Evolutionary conservation across 352 stramenopile genomes (phyloP).

Genomic region (Globisporangium perplexum): DNA sequence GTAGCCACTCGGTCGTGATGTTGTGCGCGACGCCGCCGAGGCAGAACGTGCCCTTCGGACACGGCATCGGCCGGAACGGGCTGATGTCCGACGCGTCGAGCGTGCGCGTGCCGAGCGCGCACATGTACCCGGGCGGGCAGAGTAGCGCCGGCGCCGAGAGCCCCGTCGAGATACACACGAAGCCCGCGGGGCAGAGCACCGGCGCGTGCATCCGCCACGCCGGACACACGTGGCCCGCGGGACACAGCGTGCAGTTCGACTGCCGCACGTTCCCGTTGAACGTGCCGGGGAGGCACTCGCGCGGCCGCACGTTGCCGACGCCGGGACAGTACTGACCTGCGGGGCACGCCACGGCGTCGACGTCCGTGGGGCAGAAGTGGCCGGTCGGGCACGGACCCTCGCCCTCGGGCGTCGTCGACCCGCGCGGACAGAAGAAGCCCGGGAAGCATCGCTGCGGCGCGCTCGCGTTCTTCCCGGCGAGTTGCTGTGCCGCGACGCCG

Average conservation of each 20-base stretch:
- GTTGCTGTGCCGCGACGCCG: slow-evolving; percentile 66
- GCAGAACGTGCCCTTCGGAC: slow-evolving; percentile 92
- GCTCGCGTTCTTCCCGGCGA: slow-evolving; percentile 85
- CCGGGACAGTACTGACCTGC: slow-evolving; percentile 93
- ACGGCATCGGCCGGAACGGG: slow-evolving; percentile 79
- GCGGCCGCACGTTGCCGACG: slow-evolving; percentile 90
- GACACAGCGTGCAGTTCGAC: slow-evolving; percentile 93
- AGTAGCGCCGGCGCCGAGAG: slow-evolving; percentile 87
- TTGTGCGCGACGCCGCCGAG: slow-evolving; percentile 93
- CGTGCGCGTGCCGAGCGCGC: slow-evolving; percentile 88
- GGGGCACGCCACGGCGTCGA: slow-evolving; percentile 89
- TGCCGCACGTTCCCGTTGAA: slow-evolving; percentile 83
- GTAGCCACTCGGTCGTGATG: slow-evolving; percentile 89
- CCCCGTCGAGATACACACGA: slow-evolving; percentile 93
- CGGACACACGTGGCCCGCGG: slow-evolving; percentile 92
- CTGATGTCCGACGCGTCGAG: slow-evolving; percentile 82
- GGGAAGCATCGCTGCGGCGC: slow-evolving; percentile 93
- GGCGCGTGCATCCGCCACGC: slow-evolving; percentile 68
- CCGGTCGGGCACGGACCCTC: slow-evolving; percentile 92
- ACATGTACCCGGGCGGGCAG: slow-evolving; percentile 95
- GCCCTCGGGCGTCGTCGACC: slow-evolving; percentile 90
- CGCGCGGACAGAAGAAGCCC: slow-evolving; percentile 95
- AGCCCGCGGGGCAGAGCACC: slow-evolving; percentile 90
- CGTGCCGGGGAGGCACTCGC: slow-evolving; percentile 92
- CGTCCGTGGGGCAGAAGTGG: slow-evolving; percentile 92